Conservation (phyloP, 306 rosid genomes). For the Medicago ruthenica region DNA sequence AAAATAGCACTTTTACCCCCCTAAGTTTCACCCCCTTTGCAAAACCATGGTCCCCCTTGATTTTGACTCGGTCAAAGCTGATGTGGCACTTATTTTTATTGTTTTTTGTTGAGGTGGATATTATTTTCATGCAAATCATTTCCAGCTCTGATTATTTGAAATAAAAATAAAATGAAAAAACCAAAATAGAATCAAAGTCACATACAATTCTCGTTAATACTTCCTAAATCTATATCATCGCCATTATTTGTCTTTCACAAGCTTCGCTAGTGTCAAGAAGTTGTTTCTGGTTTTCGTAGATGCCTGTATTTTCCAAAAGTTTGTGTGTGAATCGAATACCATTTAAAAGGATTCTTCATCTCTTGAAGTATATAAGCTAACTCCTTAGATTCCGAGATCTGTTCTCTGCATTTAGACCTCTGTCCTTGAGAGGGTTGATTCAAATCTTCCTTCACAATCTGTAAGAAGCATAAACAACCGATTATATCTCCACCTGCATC, state of each 20-base stretch:
- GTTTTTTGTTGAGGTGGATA: too few species aligned
- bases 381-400: slow-evolving; percentile 55
- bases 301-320: slow-evolving; percentile 58
- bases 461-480: slow-evolving; percentile 87
- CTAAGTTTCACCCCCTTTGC: too few species aligned
- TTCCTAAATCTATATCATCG: slow-evolving; percentile 62
- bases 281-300: slow-evolving; percentile 80
- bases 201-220: slow-evolving; percentile 60
- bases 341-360: slow-evolving; percentile 76
- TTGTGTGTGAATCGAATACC: slow-evolving; percentile 74
- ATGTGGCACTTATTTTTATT: too few species aligned
- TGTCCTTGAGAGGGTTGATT: slow-evolving; percentile 49
- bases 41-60: too few species aligned
- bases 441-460: slow-evolving; percentile 46
- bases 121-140: too few species aligned
- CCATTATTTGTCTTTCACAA: slow-evolving; percentile 79
- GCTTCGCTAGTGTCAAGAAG: slow-evolving; percentile 78
- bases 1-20: too few species aligned
- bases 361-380: slow-evolving; percentile 72
- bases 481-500: slow-evolving; percentile 59
- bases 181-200: too few species aligned
- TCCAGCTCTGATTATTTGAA: too few species aligned
- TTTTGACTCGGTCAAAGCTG: too few species aligned
- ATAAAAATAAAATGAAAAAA: too few species aligned
- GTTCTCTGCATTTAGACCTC: slow-evolving; percentile 38